Base-by-base conservation (phyloP, 257 asterid species). In the Paraleonurus japonicus region DNA sequence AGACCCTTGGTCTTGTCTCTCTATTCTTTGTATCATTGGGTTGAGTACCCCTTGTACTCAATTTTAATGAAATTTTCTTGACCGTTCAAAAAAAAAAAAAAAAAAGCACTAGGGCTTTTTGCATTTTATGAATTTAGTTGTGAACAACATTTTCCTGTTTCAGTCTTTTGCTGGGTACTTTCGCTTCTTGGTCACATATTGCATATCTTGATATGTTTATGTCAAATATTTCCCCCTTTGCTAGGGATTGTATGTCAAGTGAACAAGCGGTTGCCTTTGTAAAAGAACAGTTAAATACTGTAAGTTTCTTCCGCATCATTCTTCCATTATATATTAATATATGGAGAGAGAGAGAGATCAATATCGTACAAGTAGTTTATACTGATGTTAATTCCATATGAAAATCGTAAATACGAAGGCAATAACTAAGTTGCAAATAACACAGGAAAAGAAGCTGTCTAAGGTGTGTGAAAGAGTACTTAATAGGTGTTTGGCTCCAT, bases 181-280 rank as follows among this genome's bases (percentile, higher is more conserved):
- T 63, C 53, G 62, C 47, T 63, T 55, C 58, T 57, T 72, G 51
- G 70, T 65, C 51, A 54, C 70, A 17, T 39, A 23, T 11, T 15
- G 65, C 68, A 65, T 50, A 65, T 69, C 66, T 54, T 7, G 15
- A 13, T 8, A 12, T 70, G 41, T 10, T 72, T 35, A 3, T 70
- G 5, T 51, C 32, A 33, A 28, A 50, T 74, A 16, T 69, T 55
- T 54, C n/a, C n/a, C 61, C 27, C 61, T 75, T 74, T 76, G 57
- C 65, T 72, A 95, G 99, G 98, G 98, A 95, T 77, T 95, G 99
- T 83, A 78, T 95, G 96, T 80, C 99, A 72, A 95, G 92, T 81
- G 96, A 95, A 62, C 83, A 92, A 71, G 81, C 88, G 9, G 90
- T 95, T 78, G 99, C 88, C 72, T 89, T 85, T 20, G 89, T 95